Base-by-base conservation (phyloP, 495 filamentous ascomycete species). In the Aspergillus saccharolyticus region DNA sequence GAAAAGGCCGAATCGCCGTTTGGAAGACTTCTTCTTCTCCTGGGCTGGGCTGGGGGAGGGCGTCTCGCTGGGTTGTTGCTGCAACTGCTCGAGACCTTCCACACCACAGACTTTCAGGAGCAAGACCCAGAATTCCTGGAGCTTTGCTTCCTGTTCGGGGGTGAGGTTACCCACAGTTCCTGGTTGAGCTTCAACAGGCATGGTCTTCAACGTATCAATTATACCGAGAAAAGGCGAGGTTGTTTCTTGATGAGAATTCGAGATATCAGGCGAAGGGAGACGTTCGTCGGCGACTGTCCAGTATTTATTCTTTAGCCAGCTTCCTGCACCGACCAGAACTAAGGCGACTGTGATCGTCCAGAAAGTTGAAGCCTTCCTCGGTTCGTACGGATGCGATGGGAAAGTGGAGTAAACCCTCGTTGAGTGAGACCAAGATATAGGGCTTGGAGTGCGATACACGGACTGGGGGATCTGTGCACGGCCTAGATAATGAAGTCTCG, bases 111-210 rank as follows among this genome's bases (percentile, higher is more conserved):
- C 81, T 48, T 87, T 86, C 56, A 97, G 79, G 21, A 88, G 78
- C 48, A 85, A 76, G 9, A 80, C 69, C 94, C 94, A 98, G 64
- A 97, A 80, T 67, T 93, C 88, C 66, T 86, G 86, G 51, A 98
- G 75, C 72, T 95, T 97, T 60, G 79, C 84, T 62, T 96, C 90
- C 70, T 98, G 85, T 61, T 96, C 92, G 7, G 83, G 69, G 18
- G 94, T 97, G 51, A 98, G 83, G 66, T 85, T 96, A 57, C 89
- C 91, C 42, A 92, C 86, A 57, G 91, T 85, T 52, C 94, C 94
- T 22, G 88, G 85, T 19, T 84, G 76, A 51, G 70, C 74, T 56
- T 76, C 64, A 58, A 62, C 54, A 51, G 74, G 58, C 70, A 76
- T 76, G 49, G 67, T 70, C 51, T 67, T 54, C 47, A 77, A 70